Conservation (phyloP, 225 moss, liverwort and hornwort species). For the Sphagnum contortum region DNA sequence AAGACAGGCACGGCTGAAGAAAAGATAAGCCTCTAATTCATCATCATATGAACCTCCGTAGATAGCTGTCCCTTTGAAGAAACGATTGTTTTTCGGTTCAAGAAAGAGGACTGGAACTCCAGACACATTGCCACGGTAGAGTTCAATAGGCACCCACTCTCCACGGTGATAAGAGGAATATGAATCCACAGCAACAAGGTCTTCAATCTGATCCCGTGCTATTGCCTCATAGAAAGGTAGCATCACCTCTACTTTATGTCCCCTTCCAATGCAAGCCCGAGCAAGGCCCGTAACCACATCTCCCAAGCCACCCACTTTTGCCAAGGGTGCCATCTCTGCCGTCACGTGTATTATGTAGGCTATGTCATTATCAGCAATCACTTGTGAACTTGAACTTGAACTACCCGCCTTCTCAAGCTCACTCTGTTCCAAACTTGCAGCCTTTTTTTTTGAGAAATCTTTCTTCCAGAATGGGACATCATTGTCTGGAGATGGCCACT, state of each 20-base stretch:
- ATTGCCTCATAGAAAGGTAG: constrained; percentile 39
- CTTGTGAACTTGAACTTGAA: constrained; percentile 4
- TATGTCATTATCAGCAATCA: constrained; percentile 7
- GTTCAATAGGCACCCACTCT: constrained; percentile 26
- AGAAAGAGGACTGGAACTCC: constrained; percentile 37
- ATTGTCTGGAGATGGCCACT: constrained; percentile 32
- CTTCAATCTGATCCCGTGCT: constrained; percentile 17
- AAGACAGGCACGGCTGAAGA: constrained; percentile 37
- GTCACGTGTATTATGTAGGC: constrained; percentile 33
- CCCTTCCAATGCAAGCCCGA: constrained; percentile 33
- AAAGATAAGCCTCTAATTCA: constrained; percentile 38
- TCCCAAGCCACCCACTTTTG: constrained; percentile 43
- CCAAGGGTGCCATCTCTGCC: constrained; percentile 42
- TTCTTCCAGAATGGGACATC: constrained; percentile 33
- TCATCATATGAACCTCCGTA: constrained; percentile 36
- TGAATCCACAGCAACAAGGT: constrained; percentile 17
- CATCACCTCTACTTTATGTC: constrained; percentile 40
- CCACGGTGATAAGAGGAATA: constrained; percentile 28
- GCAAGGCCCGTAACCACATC: constrained; percentile 44
- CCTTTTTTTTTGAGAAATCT: constrained; percentile 4
- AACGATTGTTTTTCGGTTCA: constrained; percentile 15
- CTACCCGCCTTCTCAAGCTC: background rate
- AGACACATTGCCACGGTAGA: constrained; percentile 20
- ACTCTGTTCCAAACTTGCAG: background rate
- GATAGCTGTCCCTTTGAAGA: constrained; percentile 31